Evolutionary conservation across 2,329 filamentous ascomycete genomes (phyloP).

Genomic region (Clarireedia monteithiana): DNA sequence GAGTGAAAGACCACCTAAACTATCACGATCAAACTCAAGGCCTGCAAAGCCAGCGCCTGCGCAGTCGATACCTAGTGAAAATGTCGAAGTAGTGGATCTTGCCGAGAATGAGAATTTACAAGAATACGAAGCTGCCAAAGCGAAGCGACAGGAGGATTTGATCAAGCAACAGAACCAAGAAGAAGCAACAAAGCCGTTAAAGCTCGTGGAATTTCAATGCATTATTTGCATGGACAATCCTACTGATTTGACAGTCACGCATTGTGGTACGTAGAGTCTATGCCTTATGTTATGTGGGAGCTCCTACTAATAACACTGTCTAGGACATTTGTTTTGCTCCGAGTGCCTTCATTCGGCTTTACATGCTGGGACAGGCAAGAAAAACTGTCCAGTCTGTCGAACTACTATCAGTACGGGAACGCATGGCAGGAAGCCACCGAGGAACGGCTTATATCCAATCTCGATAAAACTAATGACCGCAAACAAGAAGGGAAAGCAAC

Average conservation of each 20-base stretch:
- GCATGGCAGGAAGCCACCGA: constrained; percentile 24
- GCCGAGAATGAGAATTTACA: constrained; percentile 21
- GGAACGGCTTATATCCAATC: constrained; percentile 48
- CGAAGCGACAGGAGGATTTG: constrained; percentile 23
- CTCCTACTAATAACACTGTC: constrained; percentile 12
- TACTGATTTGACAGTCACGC: constrained; percentile 51
- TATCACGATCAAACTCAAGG: constrained; percentile 3
- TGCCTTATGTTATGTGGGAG: background rate
- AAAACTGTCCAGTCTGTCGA: constrained; percentile 56
- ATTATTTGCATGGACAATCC: constrained; percentile 61
- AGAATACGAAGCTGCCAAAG: constrained; percentile 22
- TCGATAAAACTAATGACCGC: constrained; percentile 56
- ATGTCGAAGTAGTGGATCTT: constrained; percentile 24
- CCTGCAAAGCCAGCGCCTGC: constrained; percentile 2
- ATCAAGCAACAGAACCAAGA: constrained; percentile 35
- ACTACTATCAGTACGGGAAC: constrained; percentile 47
- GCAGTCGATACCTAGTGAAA: constrained; percentile 5
- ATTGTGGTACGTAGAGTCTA: constrained; percentile 48
- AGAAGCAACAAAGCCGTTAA: constrained; percentile 39
- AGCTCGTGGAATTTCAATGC: constrained; percentile 52
- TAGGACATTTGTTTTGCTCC: constrained; percentile 58
- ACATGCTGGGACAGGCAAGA: constrained; percentile 45
- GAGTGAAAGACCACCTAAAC: constrained; percentile 11
- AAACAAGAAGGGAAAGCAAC: constrained; percentile 42
- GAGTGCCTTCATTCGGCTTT: constrained; percentile 55